Percentiles rank a stretch among this genome's conserved stretches.
These are phyloP conservation scores for Pulveroboletus sp. DNA, from an alignment of 1,284 basidiomycete species.

Conservation along the genomic window DNA sequence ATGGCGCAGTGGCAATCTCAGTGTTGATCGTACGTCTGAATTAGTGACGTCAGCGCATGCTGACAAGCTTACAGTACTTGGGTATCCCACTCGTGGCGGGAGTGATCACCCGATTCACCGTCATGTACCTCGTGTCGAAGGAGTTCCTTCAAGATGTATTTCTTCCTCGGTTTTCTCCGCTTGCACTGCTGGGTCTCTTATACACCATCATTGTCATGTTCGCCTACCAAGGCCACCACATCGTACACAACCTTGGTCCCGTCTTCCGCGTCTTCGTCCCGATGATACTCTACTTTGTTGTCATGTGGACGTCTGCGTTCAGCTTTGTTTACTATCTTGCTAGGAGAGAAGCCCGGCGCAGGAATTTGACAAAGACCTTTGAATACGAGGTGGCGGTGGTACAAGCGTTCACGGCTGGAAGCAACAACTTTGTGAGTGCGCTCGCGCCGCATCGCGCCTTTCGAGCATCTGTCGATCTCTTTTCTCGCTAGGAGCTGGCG, in stretches of 20 bases:
- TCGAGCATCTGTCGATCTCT: background rate
- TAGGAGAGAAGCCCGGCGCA: conserved; percentile 27
- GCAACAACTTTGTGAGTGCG: conserved; percentile 53
- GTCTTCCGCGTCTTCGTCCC: conserved; percentile 83
- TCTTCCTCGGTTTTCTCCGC: conserved; percentile 67
- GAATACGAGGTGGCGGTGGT: conserved; percentile 73
- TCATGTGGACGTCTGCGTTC: conserved; percentile 78
- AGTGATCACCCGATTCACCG: conserved; percentile 61
- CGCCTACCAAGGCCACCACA: conserved; percentile 57
- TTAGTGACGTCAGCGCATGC: background rate
- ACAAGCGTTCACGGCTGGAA: conserved; percentile 62
- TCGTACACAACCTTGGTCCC: conserved; percentile 59
- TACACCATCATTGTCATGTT: conserved; percentile 81
- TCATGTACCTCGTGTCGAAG: conserved; percentile 52
- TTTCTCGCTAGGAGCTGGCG: conserved; percentile 60
- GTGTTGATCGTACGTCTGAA: conserved; percentile 64
- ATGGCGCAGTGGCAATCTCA: conserved; percentile 70
- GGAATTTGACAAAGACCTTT: conserved; percentile 35
- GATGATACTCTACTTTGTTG: conserved; percentile 73
- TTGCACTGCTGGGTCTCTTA: conserved; percentile 73
- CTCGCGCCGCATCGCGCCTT: background rate
- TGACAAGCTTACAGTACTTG: conserved; percentile 54
- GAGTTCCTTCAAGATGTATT: conserved; percentile 58
- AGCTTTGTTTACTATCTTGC: conserved; percentile 53
- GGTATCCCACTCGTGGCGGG: conserved; percentile 73